Percentiles rank a stretch among this genome's conserved stretches.
Evolutionary conservation across 1,284 basidiomycete genomes (phyloP).

Genomic region (Kwoniella shivajii): DNA sequence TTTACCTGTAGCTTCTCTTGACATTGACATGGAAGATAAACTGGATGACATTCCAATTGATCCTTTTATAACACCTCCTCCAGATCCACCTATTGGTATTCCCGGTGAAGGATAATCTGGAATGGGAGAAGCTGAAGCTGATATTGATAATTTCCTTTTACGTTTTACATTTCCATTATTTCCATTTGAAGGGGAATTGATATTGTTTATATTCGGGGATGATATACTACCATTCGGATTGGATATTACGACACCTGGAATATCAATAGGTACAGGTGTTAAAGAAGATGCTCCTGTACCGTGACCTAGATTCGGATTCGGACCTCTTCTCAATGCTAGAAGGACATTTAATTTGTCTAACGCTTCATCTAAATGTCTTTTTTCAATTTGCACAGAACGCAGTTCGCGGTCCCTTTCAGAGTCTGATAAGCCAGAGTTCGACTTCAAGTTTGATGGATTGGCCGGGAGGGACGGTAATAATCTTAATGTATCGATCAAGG

Average conservation of each 20-base stretch:
- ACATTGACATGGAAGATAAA: conserved; percentile 22
- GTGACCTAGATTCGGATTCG: conserved; percentile 3
- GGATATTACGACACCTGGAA: neutral
- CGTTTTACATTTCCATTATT: conserved; percentile 16
- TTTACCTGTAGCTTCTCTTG: conserved; percentile 24
- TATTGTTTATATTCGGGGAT: neutral
- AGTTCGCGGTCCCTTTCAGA: conserved; percentile 6
- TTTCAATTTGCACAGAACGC: conserved; percentile 23
- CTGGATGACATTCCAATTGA: too few species aligned
- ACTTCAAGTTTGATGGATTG: conserved; percentile 13
- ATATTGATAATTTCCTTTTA: conserved; percentile 28
- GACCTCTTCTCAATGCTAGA: conserved; percentile 30
- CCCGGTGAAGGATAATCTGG: neutral
- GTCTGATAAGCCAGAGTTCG: neutral
- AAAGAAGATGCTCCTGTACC: neutral
- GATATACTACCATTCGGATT: neutral
- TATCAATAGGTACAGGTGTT: neutral
- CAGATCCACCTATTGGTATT: neutral
- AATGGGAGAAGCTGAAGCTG: conserved; percentile 12
- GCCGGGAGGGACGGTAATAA: conserved; percentile 31
- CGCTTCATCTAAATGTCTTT: conserved; percentile 36
- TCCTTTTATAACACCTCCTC: too few species aligned
- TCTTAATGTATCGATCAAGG: conserved; percentile 45
- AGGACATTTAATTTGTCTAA: conserved; percentile 42
- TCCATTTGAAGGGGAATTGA: conserved; percentile 6